Percentiles rank a stretch among this genome's conserved stretches.
These are phyloP conservation scores for Lentithecium fluviatile DNA, from an alignment of 495 filamentous ascomycete species.

Conservation along the genomic window DNA sequence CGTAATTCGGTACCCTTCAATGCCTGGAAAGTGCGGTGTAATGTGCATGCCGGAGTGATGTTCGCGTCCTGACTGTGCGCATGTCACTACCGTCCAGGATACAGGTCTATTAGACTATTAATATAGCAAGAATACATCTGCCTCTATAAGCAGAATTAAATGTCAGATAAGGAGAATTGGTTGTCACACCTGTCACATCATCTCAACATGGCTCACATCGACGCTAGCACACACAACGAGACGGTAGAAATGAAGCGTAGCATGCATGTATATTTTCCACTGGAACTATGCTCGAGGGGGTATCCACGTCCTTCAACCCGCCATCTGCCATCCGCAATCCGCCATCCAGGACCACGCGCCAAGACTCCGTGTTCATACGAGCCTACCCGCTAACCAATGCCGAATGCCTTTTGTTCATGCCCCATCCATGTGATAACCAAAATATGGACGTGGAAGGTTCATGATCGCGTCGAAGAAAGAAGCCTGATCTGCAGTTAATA, in stretches of 20 bases:
- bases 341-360: conserved; percentile 20
- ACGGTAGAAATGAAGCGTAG: neutral
- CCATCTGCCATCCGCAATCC: conserved; percentile 13
- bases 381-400: conserved; percentile 25
- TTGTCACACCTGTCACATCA: too few relatives aligned
- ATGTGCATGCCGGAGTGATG: too few relatives aligned
- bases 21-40: too few relatives aligned
- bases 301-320: neutral
- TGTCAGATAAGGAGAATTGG: too few relatives aligned
- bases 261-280: neutral
- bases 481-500: neutral
- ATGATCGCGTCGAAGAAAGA: neutral
- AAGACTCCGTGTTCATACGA: conserved; percentile 24
- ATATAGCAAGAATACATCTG: too few relatives aligned
- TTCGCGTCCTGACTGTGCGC: too few relatives aligned
- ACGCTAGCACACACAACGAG: too few relatives aligned
- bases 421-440: conserved; percentile 8
- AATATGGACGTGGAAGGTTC: conserved; percentile 12
- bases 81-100: too few relatives aligned
- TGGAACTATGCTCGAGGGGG: conserved; percentile 6
- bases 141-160: too few relatives aligned
- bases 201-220: too few relatives aligned
- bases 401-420: conserved; percentile 18
- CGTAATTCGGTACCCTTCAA: too few relatives aligned
- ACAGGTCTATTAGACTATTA: too few relatives aligned